Evolutionary conservation across 2,329 filamentous ascomycete genomes (phyloP).

Genomic region (Penicillium sp.): DNA sequence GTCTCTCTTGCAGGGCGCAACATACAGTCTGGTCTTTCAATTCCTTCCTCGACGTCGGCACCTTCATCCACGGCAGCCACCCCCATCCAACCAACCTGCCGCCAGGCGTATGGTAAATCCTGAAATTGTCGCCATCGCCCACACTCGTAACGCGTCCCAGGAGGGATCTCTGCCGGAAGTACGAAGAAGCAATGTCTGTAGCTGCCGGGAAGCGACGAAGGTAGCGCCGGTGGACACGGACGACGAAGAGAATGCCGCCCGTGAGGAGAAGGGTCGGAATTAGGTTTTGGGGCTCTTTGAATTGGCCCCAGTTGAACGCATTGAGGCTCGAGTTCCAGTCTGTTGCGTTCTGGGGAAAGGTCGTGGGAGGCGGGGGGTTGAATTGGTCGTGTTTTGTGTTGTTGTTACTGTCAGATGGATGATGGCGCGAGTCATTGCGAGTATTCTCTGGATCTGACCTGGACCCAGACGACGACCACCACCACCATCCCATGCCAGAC

Average conservation of each 20-base stretch:
- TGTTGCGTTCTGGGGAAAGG: conserved; percentile 19
- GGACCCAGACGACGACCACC: conserved; percentile 42
- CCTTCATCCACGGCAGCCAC: conserved; percentile 69
- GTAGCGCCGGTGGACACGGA: conserved; percentile 49
- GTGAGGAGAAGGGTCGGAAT: conserved; percentile 37
- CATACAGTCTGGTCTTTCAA: conserved; percentile 74
- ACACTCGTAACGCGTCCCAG: conserved; percentile 88
- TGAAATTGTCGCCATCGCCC: conserved; percentile 94
- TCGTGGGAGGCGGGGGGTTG: conserved; percentile 7
- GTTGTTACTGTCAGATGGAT: conserved; percentile 17
- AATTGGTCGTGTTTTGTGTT: conserved; percentile 17
- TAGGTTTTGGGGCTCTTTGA: conserved; percentile 33
- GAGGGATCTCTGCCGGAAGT: conserved; percentile 71
- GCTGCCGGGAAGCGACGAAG: conserved; percentile 79
- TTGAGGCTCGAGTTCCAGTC: conserved; percentile 44
- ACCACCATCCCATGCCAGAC: conserved; percentile 39
- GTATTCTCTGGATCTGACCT: conserved; percentile 18
- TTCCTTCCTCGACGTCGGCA: conserved; percentile 65
- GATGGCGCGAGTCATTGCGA: conserved; percentile 7
- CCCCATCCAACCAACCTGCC: conserved; percentile 84
- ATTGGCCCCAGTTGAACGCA: conserved; percentile 34
- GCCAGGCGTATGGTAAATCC: conserved; percentile 92
- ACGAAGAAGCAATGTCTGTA: conserved; percentile 67
- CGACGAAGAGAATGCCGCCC: conserved; percentile 32
- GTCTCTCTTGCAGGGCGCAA: conserved; percentile 10